Percentiles rank a stretch among this genome's conserved stretches.
phyloP scores from a whole-genome alignment of 2,329 filamentous ascomycete species.

The Ophiostoma novo-ulmi region DNA sequence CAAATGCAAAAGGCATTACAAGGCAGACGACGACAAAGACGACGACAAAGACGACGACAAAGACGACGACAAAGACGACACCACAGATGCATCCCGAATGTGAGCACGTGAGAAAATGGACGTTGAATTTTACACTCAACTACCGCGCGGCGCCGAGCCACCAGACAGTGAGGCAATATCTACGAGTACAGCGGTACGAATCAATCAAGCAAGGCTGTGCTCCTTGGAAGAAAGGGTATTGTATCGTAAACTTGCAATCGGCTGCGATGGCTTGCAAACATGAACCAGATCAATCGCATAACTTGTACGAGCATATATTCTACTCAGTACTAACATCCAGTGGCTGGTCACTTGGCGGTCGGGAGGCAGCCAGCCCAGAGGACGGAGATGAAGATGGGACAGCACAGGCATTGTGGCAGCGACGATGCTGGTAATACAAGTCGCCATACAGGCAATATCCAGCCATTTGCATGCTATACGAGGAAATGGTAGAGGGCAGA shows the following conservation, averaged over 20 bases:
- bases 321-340: neutral
- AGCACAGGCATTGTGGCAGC: neutral
- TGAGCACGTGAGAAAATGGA: neutral
- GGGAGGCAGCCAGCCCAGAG: constrained; percentile 2
- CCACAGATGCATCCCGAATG: neutral
- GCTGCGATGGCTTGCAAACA: neutral
- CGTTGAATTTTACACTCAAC: neutral
- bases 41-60: too few species aligned
- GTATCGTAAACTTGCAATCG: too few species aligned
- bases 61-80: too few species aligned
- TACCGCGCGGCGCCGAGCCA: neutral
- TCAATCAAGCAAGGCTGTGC: neutral
- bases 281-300: neutral
- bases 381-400: constrained; percentile 5
- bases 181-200: neutral
- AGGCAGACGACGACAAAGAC: too few species aligned
- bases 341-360: constrained; percentile 4
- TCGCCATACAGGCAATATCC: neutral
- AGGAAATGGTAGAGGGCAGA: neutral
- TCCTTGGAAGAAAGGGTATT: too few species aligned
- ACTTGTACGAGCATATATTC: neutral
- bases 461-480: neutral
- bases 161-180: neutral
- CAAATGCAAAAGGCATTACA: neutral
- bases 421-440: neutral